Evolutionary conservation across 371 early-diverging fungal genomes (phyloP).

Genomic region (Mucor circinelloides): DNA sequence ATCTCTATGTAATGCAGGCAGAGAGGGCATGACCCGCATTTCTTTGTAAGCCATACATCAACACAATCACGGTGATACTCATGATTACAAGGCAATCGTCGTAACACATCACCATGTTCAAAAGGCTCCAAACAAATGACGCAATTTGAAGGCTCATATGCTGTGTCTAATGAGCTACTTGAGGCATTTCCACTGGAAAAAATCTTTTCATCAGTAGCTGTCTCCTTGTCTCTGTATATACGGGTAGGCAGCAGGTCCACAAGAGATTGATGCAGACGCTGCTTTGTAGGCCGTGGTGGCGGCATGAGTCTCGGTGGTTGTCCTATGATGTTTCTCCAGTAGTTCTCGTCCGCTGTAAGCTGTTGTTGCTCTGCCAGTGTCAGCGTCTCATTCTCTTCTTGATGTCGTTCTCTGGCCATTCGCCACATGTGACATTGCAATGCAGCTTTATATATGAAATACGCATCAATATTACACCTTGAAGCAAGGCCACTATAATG

Average conservation of each 20-base stretch:
- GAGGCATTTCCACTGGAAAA: not conserved
- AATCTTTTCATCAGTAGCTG: not conserved
- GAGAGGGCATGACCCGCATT: constrained; percentile 51
- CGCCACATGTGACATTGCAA: constrained; percentile 30
- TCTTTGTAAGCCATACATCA: constrained; percentile 54
- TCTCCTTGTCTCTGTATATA: constrained; percentile 1
- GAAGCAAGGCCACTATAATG: not conserved
- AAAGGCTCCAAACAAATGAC: constrained; percentile 80
- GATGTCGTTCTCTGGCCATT: not conserved
- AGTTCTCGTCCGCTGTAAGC: constrained; percentile 7
- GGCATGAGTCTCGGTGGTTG: not conserved
- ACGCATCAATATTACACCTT: not conserved
- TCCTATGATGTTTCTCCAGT: constrained; percentile 17
- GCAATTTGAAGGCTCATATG: constrained; percentile 40
- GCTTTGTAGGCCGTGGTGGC: not conserved
- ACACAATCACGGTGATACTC: constrained; percentile 82
- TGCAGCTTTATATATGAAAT: constrained; percentile 2
- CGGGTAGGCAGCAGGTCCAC: constrained; percentile 24
- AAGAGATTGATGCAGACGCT: constrained; percentile 4
- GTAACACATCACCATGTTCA: constrained; percentile 56
- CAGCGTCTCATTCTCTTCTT: constrained; percentile 4
- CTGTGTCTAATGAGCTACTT: not conserved
- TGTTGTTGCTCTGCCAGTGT: constrained; percentile 16
- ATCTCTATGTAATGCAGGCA: constrained; percentile 29
- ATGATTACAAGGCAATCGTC: constrained; percentile 75